Evolutionary conservation across 2,329 filamentous ascomycete genomes (phyloP).

Genomic region (Penicillium sp.): DNA sequence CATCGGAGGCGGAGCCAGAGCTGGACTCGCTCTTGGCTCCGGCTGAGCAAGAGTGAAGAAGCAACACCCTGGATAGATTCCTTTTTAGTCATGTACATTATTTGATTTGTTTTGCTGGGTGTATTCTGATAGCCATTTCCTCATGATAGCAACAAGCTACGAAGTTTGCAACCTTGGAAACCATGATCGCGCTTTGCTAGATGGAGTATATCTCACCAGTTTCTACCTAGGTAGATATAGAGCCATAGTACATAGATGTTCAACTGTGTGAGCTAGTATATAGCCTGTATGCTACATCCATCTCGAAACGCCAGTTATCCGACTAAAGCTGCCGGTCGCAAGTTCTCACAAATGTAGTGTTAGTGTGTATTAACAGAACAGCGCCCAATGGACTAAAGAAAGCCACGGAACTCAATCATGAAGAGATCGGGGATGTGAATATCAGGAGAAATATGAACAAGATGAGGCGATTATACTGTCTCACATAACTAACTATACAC

Average conservation of each 20-base stretch:
- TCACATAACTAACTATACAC: no score
- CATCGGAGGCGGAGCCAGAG: slow-evolving; percentile 29
- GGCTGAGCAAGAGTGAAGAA: not conserved
- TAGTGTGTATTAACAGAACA: no score
- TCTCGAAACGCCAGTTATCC: no score
- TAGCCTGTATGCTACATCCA: no score
- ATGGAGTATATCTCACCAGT: not conserved
- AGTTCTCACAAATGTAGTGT: no score
- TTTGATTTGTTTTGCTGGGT: slow-evolving; percentile 16
- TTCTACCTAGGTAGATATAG: not conserved
- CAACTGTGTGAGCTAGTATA: no score
- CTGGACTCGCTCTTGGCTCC: slow-evolving; percentile 8
- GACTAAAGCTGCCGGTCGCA: no score
- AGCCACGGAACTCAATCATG: not conserved
- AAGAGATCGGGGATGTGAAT: not conserved
- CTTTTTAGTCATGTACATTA: slow-evolving; percentile 23
- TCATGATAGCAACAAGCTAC: slow-evolving; percentile 8
- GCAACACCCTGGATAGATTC: not conserved
- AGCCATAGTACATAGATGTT: not conserved
- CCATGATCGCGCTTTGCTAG: not conserved
- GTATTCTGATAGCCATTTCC: slow-evolving; percentile 17
- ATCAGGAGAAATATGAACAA: not conserved
- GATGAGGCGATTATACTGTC: not conserved
- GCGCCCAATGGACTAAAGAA: no score
- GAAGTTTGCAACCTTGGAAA: not conserved